Base-by-base conservation (phyloP, 2,329 filamentous ascomycete genomes). In the Diaporthe ilicicola region DNA sequence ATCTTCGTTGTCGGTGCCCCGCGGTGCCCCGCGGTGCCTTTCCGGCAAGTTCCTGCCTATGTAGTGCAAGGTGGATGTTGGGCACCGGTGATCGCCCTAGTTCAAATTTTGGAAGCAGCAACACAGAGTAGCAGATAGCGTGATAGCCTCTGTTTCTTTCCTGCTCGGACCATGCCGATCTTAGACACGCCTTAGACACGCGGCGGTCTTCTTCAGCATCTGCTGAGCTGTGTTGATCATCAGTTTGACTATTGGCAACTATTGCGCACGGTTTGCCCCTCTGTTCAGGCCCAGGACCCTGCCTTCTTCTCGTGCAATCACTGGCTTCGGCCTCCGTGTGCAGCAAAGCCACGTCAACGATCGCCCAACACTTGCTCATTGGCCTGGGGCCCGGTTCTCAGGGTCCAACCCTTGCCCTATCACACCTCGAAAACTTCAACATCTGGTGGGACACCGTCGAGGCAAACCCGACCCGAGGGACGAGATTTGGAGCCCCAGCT, bases 161-260 rank as follows among this genome's bases (percentile, higher is more conserved):
- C 19, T 34, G 53, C 51, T 67, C 65, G 65, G 65, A 67, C 65
- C 65, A 39, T 42, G 65, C 65, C 51, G 65, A 56, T 67, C 51
- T 55, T 44, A 24, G 51, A 62, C 56, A 62, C 39, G 53, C 27
- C 51, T 55, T 44, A 24, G 51, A 62, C 56, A 62, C 39, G 53
- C 27, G 64, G 34, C 27, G 50, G n/a, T 67, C 24, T n/a, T 27
- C 64, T 54, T 67, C 39, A 56, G 39, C 64, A 56, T 44, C 39
- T 34, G 34, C 39, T 37, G 39, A 66, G 10, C 9, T 66, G n/a
- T 34, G 59, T 17, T 39, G 66, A 64, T 69, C 51, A 53, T 53
- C 46, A 22, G 12, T 62, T 29, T 69, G 48, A 37, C 50, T n/a
- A 65, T 39, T 44, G 24, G n/a, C 17, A 4, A 39, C 56, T 34